These are phyloP conservation scores for Rhodomyrtus psidioides DNA, from an alignment of 441 rosid genomes.

Conservation along the genomic window DNA sequence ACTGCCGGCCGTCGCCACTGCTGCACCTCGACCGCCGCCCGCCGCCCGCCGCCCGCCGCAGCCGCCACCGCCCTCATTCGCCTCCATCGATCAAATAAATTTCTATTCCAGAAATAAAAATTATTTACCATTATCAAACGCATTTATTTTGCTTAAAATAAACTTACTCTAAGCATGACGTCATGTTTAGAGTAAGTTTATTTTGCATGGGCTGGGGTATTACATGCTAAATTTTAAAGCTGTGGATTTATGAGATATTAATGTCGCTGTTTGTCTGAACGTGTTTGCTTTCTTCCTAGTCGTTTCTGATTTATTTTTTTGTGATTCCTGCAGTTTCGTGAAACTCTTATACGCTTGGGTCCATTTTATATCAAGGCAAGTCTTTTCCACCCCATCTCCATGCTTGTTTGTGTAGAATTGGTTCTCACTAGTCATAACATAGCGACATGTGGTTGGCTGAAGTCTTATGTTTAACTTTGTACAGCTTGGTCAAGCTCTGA, in stretches of 20 bases:
- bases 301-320: not conserved
- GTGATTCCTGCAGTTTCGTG: constrained; percentile 62
- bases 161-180: too few relatives aligned
- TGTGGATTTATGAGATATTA: not conserved
- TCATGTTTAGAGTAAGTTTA: not conserved
- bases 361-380: constrained; percentile 95
- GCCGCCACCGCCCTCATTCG: too few relatives aligned
- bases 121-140: too few relatives aligned
- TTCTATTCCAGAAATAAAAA: too few relatives aligned
- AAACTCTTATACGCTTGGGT: constrained; percentile 79
- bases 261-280: not conserved
- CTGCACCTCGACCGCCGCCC: too few relatives aligned
- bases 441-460: not conserved
- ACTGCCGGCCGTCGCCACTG: too few relatives aligned
- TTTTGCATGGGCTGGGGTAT: not conserved
- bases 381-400: not conserved
- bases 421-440: not conserved
- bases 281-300: not conserved
- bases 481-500: constrained; percentile 99
- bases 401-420: not conserved
- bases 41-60: too few relatives aligned
- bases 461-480: not conserved
- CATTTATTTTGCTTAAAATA: too few relatives aligned
- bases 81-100: too few relatives aligned
- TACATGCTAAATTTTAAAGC: not conserved